A percentile compares a stretch with the other conserved stretches of the same genome.
These are phyloP conservation scores for Friedmanniomyces endolithicus DNA, from an alignment of 495 filamentous ascomycete species.

Conservation along the genomic window DNA sequence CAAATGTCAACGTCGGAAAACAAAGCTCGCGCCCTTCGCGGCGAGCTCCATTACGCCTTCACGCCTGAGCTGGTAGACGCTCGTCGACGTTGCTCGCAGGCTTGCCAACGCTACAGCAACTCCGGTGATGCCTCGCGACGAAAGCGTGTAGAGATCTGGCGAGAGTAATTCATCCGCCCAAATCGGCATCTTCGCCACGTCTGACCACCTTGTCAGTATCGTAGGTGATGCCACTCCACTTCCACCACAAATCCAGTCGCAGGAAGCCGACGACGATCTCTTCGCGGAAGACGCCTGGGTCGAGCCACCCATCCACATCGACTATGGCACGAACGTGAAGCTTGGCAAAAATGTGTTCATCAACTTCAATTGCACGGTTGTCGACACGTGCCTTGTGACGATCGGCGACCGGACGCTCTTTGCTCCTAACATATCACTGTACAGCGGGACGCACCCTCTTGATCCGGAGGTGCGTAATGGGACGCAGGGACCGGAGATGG, in stretches of 20 bases:
- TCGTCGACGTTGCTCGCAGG: constrained; percentile 45
- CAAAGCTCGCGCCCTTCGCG: constrained; percentile 27
- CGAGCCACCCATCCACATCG: constrained; percentile 56
- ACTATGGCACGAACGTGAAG: constrained; percentile 65
- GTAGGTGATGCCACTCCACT: constrained; percentile 48
- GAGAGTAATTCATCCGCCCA: constrained; percentile 40
- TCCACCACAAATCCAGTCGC: constrained; percentile 40
- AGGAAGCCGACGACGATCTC: constrained; percentile 47
- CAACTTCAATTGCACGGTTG: constrained; percentile 61
- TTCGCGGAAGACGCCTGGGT: constrained; percentile 54
- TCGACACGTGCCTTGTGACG: constrained; percentile 67
- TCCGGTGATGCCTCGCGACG: constrained; percentile 46
- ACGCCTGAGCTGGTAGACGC: constrained; percentile 43
- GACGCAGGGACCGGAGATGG: constrained; percentile 58
- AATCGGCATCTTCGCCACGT: background rate
- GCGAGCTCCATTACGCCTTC: constrained; percentile 40
- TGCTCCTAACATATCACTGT: constrained; percentile 67
- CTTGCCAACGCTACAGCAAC: constrained; percentile 51
- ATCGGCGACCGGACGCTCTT: constrained; percentile 71
- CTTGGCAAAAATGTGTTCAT: constrained; percentile 58
- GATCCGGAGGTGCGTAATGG: constrained; percentile 65
- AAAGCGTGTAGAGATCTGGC: constrained; percentile 53
- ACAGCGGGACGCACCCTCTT: constrained; percentile 60
- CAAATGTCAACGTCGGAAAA: constrained; percentile 26
- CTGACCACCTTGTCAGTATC: constrained; percentile 35